Conservation (phyloP, 495 filamentous ascomycete species). For the Tuber umbilicatum region DNA sequence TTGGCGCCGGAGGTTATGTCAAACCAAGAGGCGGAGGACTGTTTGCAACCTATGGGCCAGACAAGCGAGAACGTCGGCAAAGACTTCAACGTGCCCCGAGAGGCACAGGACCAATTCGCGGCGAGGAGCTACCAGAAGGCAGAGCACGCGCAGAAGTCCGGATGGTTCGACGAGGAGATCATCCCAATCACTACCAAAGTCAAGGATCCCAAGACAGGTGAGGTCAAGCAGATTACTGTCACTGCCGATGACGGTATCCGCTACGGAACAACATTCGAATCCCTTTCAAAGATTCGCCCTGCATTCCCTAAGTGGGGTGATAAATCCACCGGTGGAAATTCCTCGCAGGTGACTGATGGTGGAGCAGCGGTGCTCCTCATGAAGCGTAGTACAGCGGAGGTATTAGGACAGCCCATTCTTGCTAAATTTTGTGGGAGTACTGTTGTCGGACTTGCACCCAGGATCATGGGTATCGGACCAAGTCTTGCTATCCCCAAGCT, state of each 20-base stretch:
- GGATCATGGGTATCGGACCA: constrained; percentile 97
- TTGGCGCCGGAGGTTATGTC: constrained; percentile 73
- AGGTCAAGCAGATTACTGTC: constrained; percentile 67
- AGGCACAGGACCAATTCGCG: constrained; percentile 75
- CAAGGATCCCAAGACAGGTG: constrained; percentile 75
- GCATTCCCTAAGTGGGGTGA: constrained; percentile 89
- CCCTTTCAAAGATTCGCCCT: constrained; percentile 73
- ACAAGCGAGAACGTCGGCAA: constrained; percentile 92
- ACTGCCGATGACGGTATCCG: constrained; percentile 83
- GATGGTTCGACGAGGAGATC: constrained; percentile 93
- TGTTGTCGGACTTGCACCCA: constrained; percentile 77
- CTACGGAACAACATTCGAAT: constrained; percentile 79
- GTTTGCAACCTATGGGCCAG: constrained; percentile 94
- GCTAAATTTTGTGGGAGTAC: constrained; percentile 92
- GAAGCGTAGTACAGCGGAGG: constrained; percentile 81
- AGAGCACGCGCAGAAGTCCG: constrained; percentile 84
- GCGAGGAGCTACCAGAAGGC: constrained; percentile 80
- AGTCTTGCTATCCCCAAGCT: constrained; percentile 93
- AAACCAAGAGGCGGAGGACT: constrained; percentile 71
- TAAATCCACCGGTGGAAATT: constrained; percentile 87
- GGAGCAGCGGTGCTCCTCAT: constrained; percentile 87
- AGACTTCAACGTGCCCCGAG: constrained; percentile 78
- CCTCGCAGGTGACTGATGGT: constrained; percentile 91
- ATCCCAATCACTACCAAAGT: constrained; percentile 71
- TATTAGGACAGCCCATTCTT: constrained; percentile 82